A percentile compares a stretch with the other conserved stretches of the same genome.
Evolutionary conservation across 495 filamentous ascomycete genomes (phyloP).

Genomic region (Neurospora discreta): DNA sequence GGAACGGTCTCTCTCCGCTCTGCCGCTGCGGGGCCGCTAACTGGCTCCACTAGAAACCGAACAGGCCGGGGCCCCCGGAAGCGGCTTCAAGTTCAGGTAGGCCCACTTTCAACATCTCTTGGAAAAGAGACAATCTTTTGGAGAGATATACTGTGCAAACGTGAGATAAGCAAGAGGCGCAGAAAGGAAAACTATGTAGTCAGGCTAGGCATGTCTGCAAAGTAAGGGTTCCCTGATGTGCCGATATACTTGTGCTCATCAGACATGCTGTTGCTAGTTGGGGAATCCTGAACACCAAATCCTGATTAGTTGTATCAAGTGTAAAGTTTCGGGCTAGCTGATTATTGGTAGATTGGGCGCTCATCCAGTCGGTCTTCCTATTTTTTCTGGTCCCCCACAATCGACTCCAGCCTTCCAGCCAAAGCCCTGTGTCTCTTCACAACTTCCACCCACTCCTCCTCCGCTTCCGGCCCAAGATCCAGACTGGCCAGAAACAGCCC

Average conservation of each 20-base stretch:
- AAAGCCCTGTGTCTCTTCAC: constrained; percentile 82
- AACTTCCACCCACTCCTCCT: constrained; percentile 81
- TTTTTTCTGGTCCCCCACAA: constrained; percentile 45
- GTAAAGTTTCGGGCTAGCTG: background rate
- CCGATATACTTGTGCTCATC: background rate
- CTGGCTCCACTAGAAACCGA: background rate
- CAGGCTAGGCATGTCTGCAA: background rate
- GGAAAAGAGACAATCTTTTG: background rate
- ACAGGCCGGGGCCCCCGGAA: background rate
- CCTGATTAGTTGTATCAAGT: background rate
- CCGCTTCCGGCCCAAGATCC: constrained; percentile 42
- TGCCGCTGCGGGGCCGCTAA: background rate
- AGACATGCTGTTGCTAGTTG: background rate
- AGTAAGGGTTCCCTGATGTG: background rate
- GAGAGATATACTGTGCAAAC: background rate
- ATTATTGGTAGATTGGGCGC: background rate
- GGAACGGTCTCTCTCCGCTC: background rate
- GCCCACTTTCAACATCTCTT: background rate
- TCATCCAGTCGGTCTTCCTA: background rate
- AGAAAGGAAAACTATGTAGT: background rate
- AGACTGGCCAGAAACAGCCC: constrained; percentile 68
- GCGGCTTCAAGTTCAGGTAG: background rate
- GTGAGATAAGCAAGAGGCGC: background rate
- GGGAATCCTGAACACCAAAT: background rate
- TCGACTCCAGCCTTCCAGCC: constrained; percentile 75